Base-by-base conservation (phyloP, 2,329 filamentous ascomycete genomes). In the Drechslerella coelobrocha region DNA sequence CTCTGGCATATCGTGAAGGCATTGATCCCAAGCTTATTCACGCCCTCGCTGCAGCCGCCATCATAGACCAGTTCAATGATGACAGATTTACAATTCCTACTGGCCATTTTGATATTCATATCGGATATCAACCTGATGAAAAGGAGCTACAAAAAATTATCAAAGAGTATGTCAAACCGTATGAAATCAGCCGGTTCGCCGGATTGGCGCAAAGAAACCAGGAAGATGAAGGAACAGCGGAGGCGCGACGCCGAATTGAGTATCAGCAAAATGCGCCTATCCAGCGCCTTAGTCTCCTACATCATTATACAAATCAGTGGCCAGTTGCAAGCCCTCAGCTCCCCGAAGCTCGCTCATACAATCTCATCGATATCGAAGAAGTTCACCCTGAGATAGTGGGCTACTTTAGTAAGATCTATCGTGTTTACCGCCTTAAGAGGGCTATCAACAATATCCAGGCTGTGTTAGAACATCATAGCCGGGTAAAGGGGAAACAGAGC, bases 1-100 rank as follows among this genome's bases (percentile, higher is more conserved):
- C 52, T 2, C 29, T 71, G 0, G 45, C 41, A 6, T 71, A 62
- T 21, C 57, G 66, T 8, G 57, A 62, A 17, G 47, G 45, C 1
- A 53, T 50, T 10, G 66, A 63, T 17, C 66, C 66, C 2, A 43
- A 7, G 1, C 39, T 66, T n/a, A 54, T 61, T 7, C 61, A 72
- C 12, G 61, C 48, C 3, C 50, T 72, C 14, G 68, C 55, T 8
- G 61, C 68, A 14, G 61, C 61, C 6, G 60, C 68, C 1, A 56
- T 66, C 21, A 8, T 56, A 4, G 34, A 47, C 1, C 12, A 51
- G 9, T 62, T 72, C 19, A 37, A 19, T 4, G 53, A 21, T 1
- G 47, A 60, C 19, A 10, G 10, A 0, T 63, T 48, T 27, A 29
- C 37, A 14, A 59, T 71, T 14, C 66, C 66, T 0, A 17, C 8